Base-by-base conservation (phyloP, 2,329 filamentous ascomycete genomes). In the Pleoardoris graminearum region DNA sequence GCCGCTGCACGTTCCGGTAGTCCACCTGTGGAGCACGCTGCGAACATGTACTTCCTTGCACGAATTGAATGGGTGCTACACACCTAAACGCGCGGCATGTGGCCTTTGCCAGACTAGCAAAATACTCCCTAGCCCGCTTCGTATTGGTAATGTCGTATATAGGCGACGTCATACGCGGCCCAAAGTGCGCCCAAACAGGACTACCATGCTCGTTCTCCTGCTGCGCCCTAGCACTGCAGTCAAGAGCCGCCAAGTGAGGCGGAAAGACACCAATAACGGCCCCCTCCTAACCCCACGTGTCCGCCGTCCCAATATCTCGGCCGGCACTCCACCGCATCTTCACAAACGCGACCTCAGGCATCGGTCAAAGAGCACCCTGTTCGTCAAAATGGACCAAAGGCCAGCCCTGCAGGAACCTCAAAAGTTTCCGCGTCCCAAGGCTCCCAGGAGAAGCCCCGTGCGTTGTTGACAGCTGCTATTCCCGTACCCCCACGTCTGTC, bases 271-370 rank as follows among this genome's bases (percentile, higher is more conserved):
- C 63, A 67, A 67, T 67, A 32, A 51, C 43, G 42, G 38, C 45
- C 52, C 57, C 55, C 54, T 59, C 52, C 44, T 19, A 39, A 49
- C 53, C 55, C 62, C 63, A 66, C 65, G 62, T 68, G 63, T 27
- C 33, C 50, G 59, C 46, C 50, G 38, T 21, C 7, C 16, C 47
- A 32, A 33, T 21, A 51, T 33, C 39, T 42, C 21, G 47, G 29
- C 38, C 36, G 30, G 54, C 48, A 21, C 33, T 50, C 38, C 29
- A 53, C 56, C 58, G 42, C 54, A 55, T 59, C 45, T 54, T 48
- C 51, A 32, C 16, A 29, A 41, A 23, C 35, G 11, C 38, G 29
- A 47, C 41, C 47, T 57, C 49, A 52, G 55, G 38, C 49, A 56
- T 53, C 50, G 47, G 51, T 58, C 60, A 54, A 47, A 50, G 10